A percentile compares a stretch with the other conserved stretches of the same genome.
These are phyloP conservation scores for Claviceps maximensis DNA, from an alignment of 2,329 filamentous ascomycete species.

Conservation along the genomic window DNA sequence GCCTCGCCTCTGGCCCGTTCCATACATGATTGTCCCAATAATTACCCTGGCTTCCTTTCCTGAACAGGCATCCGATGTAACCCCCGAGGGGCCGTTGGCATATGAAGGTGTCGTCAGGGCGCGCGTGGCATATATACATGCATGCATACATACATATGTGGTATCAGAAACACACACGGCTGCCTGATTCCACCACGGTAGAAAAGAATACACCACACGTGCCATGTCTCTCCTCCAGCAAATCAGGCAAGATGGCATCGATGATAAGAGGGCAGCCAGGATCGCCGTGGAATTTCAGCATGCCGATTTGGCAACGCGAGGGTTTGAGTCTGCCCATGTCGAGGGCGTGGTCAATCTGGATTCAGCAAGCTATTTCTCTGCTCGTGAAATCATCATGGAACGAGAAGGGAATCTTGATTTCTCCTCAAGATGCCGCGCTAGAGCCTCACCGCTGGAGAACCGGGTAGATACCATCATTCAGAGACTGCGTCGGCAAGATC, in stretches of 20 bases:
- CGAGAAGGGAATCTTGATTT: conserved; percentile 27
- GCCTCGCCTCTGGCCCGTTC: background rate
- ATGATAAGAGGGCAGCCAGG: background rate
- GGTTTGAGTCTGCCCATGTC: background rate
- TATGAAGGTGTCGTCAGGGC: background rate
- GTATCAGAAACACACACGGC: background rate
- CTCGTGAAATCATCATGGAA: background rate
- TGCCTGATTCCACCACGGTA: background rate
- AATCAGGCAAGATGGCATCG: background rate
- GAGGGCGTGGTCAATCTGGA: background rate
- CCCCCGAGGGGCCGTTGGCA: background rate
- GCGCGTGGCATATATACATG: background rate
- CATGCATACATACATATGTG: background rate
- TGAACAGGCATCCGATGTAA: background rate
- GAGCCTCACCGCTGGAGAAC: conserved; percentile 22
- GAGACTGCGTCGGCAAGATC: conserved; percentile 23
- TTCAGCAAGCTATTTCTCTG: background rate
- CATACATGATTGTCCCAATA: background rate
- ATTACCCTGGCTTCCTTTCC: background rate
- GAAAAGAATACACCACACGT: background rate
- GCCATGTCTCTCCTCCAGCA: background rate
- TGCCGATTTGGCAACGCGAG: background rate
- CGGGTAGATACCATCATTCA: conserved; percentile 28
- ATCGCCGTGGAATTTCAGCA: background rate
- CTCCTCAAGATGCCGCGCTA: conserved; percentile 22